A percentile compares a stretch with the other conserved stretches of the same genome.
Evolutionary conservation across 306 rosid genomes (phyloP).

Genomic region (Begonia peltatifolia): DNA sequence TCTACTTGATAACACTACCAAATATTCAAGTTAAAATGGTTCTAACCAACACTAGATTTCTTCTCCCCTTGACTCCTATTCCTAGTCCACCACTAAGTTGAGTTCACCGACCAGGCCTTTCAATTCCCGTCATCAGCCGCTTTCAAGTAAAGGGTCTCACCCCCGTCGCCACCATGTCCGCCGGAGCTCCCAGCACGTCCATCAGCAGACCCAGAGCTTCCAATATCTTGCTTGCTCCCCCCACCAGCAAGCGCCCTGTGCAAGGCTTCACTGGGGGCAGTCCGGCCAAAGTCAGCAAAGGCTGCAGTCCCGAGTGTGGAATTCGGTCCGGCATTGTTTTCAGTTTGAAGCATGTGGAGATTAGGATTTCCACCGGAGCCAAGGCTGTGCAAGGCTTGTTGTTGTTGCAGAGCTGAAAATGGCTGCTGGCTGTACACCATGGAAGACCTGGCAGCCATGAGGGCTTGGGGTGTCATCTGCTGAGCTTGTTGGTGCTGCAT

Average conservation of each 20-base stretch:
- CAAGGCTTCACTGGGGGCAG: conserved; percentile 38
- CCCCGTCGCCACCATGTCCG: conserved; percentile 56
- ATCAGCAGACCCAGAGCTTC: conserved; percentile 37
- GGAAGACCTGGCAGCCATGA: conserved; percentile 88
- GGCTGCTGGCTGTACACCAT: conserved; percentile 78
- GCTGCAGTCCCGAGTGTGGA: conserved; percentile 40
- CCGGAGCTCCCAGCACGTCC: conserved; percentile 61
- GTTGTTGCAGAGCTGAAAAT: conserved; percentile 64
- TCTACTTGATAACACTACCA: background rate
- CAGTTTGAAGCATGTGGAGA: conserved; percentile 68
- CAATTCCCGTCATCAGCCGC: conserved; percentile 53
- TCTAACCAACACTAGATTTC: background rate
- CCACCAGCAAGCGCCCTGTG: conserved; percentile 54
- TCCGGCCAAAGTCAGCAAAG: conserved; percentile 58
- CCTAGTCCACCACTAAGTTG: conserved; percentile 8
- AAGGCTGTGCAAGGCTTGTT: conserved; percentile 65
- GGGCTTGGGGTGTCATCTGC: conserved; percentile 75
- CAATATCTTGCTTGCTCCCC: conserved; percentile 61
- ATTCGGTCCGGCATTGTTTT: conserved; percentile 47
- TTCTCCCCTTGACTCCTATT: conserved; percentile 13
- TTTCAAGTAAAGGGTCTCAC: conserved; percentile 70
- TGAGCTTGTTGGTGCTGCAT: conserved; percentile 78
- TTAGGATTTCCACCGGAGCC: conserved; percentile 48
- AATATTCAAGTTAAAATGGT: background rate
- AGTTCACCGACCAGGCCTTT: conserved; percentile 9